Conservation (phyloP, 1,139 yeast genomes). For the Nakaseomyces delphensis region DNA sequence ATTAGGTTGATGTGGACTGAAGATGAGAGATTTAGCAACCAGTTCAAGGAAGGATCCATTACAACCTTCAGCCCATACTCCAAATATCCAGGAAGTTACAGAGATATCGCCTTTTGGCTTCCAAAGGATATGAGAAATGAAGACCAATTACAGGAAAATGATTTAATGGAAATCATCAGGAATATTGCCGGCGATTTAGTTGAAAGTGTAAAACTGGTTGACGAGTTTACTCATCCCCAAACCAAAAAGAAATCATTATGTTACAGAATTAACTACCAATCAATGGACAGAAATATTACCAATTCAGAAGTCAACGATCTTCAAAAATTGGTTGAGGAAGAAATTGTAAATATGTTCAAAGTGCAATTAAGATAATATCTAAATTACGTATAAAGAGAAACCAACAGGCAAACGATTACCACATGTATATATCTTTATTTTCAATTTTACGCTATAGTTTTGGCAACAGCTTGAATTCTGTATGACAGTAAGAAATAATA, state of each 20-base stretch:
- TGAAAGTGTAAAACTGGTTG: conserved; percentile 73
- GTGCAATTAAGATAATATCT: conserved; percentile 50
- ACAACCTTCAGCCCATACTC: conserved; percentile 80
- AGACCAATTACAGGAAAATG: conserved; percentile 63
- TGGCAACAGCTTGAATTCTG: too few relatives aligned
- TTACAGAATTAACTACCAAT: conserved; percentile 84
- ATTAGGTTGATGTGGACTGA: conserved; percentile 86
- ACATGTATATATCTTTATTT: not conserved
- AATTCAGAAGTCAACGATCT: conserved; percentile 68
- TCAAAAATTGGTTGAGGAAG: conserved; percentile 54
- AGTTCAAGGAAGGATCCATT: conserved; percentile 59
- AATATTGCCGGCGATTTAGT: conserved; percentile 78
- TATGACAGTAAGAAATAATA: too few relatives aligned
- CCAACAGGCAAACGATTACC: too few relatives aligned
- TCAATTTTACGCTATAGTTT: too few relatives aligned
- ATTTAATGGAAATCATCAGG: conserved; percentile 88
- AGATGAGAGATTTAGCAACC: conserved; percentile 69
- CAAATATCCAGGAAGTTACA: conserved; percentile 74
- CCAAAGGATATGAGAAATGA: conserved; percentile 34
- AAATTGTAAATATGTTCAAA: conserved; percentile 43
- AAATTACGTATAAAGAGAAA: too few relatives aligned
- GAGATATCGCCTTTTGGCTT: conserved; percentile 93
- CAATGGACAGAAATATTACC: conserved; percentile 88
- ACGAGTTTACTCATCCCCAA: conserved; percentile 79
- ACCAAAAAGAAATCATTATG: conserved; percentile 71